Conservation (phyloP, 495 filamentous ascomycete species). For the Cladorrhinum samala region DNA sequence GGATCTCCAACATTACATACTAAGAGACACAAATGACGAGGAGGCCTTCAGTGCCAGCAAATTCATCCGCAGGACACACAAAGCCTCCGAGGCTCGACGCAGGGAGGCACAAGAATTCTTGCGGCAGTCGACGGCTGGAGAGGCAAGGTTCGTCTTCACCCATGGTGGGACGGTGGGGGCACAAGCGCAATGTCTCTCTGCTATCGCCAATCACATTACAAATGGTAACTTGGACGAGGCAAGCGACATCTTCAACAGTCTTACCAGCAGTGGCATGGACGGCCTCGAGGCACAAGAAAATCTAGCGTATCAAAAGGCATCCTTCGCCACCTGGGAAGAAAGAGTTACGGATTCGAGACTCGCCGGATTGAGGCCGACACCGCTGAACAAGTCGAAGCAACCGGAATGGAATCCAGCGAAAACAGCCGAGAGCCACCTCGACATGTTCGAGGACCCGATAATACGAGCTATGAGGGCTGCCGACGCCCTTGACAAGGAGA, state of each 20-base stretch:
- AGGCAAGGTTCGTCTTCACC: slow-evolving; percentile 44
- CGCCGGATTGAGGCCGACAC: not conserved
- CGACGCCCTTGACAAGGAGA: slow-evolving; percentile 43
- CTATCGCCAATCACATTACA: slow-evolving; percentile 38
- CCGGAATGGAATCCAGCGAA: not conserved
- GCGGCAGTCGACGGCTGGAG: slow-evolving; percentile 27
- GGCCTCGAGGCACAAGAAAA: not conserved
- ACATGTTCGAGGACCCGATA: slow-evolving; percentile 30
- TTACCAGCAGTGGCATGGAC: slow-evolving; percentile 34
- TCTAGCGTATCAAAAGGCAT: not conserved
- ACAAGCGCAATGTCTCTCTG: slow-evolving; percentile 35
- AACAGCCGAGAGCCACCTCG: not conserved
- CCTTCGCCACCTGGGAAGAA: not conserved
- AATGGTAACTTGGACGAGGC: slow-evolving; percentile 36
- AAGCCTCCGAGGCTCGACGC: slow-evolving; percentile 33
- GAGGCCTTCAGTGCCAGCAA: slow-evolving; percentile 29
- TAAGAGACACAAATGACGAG: slow-evolving; percentile 11
- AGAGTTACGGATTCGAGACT: not conserved
- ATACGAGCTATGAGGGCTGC: slow-evolving; percentile 44
- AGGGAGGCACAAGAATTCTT: slow-evolving; percentile 42
- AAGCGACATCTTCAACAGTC: slow-evolving; percentile 36
- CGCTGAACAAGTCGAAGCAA: not conserved
- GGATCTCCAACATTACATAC: slow-evolving; percentile 31
- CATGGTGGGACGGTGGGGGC: slow-evolving; percentile 46
- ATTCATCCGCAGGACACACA: slow-evolving; percentile 38